Percentiles rank a stretch among this genome's conserved stretches.
Evolutionary conservation across 371 early-diverging fungal genomes (phyloP).

Genomic region (Synchytrium microbalum): DNA sequence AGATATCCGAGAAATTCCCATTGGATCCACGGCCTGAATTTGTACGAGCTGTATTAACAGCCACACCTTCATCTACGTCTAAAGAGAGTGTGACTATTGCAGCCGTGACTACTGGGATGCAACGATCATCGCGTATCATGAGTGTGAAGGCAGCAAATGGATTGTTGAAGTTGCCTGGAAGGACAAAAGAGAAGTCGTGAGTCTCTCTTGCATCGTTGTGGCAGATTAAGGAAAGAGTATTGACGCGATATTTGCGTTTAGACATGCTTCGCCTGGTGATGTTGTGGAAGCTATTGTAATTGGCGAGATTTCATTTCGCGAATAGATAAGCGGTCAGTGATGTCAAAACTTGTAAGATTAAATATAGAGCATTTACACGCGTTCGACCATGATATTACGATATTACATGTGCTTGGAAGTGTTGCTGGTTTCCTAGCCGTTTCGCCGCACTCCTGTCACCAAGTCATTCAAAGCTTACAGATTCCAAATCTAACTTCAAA

Average conservation of each 20-base stretch:
- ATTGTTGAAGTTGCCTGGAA: slow-evolving; percentile 53
- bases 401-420: no score
- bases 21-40: slow-evolving; percentile 84
- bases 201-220: no score
- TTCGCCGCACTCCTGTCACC: no score
- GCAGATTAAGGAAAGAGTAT: background rate
- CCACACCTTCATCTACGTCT: slow-evolving; percentile 30
- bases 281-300: slow-evolving; percentile 4
- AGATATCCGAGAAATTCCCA: slow-evolving; percentile 43
- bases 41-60: slow-evolving; percentile 48
- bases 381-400: no score
- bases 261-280: background rate
- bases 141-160: slow-evolving; percentile 77
- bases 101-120: slow-evolving; percentile 60
- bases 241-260: no score
- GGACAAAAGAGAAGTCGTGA: slow-evolving; percentile 26
- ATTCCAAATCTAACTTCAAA: no score
- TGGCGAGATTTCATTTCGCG: slow-evolving; percentile 1
- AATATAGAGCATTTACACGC: no score
- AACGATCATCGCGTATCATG: slow-evolving; percentile 72
- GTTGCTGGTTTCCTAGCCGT: no score
- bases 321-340: no score
- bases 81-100: slow-evolving; percentile 20
- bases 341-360: no score
- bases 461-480: no score